A percentile compares a stretch with the other conserved stretches of the same genome.
Evolutionary conservation across 106 monocot genomes (phyloP).

Genomic region (Dendrobium chrysotoxum): DNA sequence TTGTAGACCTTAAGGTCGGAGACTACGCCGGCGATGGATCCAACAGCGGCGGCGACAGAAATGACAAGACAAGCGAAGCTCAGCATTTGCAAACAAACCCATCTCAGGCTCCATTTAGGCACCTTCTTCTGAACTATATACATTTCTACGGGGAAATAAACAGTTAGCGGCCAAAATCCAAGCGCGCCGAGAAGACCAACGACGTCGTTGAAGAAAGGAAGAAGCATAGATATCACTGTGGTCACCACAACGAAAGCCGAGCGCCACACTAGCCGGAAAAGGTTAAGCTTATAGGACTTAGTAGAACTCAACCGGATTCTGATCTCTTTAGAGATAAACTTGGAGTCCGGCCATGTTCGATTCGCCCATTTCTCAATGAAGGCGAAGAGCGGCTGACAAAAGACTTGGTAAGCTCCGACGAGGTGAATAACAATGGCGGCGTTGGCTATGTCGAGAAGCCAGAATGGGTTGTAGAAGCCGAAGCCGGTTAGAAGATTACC

Average conservation of each 20-base stretch:
- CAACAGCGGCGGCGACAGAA: constrained; percentile 29
- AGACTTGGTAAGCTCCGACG: constrained; percentile 72
- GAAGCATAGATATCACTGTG: constrained; percentile 41
- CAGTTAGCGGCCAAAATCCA: constrained; percentile 53
- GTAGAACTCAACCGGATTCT: background rate
- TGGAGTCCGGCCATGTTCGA: constrained; percentile 40
- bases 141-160: constrained; percentile 49
- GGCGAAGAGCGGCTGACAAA: constrained; percentile 68
- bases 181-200: constrained; percentile 44
- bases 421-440: constrained; percentile 65
- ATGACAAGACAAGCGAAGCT: constrained; percentile 35
- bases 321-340: constrained; percentile 23
- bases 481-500: constrained; percentile 56
- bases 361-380: constrained; percentile 59
- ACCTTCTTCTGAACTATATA: constrained; percentile 42
- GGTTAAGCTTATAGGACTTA: constrained; percentile 22
- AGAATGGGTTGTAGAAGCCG: constrained; percentile 72
- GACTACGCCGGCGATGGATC: constrained; percentile 29
- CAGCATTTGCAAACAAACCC: constrained; percentile 37
- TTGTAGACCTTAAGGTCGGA: constrained; percentile 24
- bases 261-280: constrained; percentile 38
- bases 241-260: constrained; percentile 30
- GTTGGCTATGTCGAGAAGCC: constrained; percentile 74
- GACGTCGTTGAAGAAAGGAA: constrained; percentile 62
- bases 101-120: constrained; percentile 29